phyloP scores from a whole-genome alignment of 2,329 filamentous ascomycete species.

The Aspergillus niger region DNA sequence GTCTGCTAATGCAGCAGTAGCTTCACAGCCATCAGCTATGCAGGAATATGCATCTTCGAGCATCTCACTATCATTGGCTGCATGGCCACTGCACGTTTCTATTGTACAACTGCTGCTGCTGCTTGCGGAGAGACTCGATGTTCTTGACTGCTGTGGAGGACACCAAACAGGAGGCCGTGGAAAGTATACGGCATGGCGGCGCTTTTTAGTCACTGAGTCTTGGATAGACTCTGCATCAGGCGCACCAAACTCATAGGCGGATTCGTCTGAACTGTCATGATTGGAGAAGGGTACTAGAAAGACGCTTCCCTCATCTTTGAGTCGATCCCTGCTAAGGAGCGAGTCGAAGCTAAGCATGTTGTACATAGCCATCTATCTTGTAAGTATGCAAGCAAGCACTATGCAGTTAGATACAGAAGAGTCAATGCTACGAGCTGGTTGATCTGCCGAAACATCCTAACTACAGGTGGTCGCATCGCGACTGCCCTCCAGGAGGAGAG shows the following conservation, averaged over 20 bases:
- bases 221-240: conserved; percentile 18
- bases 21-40: conserved; percentile 5
- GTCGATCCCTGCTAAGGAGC: not conserved
- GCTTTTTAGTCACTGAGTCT: conserved; percentile 26
- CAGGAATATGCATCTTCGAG: not conserved
- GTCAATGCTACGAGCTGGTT: not conserved
- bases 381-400: not conserved
- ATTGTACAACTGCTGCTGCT: not conserved
- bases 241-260: not conserved
- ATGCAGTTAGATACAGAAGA: too few species aligned
- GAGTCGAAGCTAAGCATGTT: not conserved
- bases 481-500: not conserved
- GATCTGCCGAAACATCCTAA: not conserved
- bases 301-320: not conserved
- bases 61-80: not conserved
- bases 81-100: not conserved
- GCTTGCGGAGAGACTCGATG: not conserved
- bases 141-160: conserved; percentile 12
- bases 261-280: not conserved
- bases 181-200: conserved; percentile 36
- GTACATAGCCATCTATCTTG: not conserved
- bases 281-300: not conserved
- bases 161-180: conserved; percentile 34
- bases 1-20: conserved; percentile 3
- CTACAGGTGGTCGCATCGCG: not conserved